Evolutionary conservation across 768 basidiomycete species (phyloP).

Genomic region (Tricholoma matsutake): DNA sequence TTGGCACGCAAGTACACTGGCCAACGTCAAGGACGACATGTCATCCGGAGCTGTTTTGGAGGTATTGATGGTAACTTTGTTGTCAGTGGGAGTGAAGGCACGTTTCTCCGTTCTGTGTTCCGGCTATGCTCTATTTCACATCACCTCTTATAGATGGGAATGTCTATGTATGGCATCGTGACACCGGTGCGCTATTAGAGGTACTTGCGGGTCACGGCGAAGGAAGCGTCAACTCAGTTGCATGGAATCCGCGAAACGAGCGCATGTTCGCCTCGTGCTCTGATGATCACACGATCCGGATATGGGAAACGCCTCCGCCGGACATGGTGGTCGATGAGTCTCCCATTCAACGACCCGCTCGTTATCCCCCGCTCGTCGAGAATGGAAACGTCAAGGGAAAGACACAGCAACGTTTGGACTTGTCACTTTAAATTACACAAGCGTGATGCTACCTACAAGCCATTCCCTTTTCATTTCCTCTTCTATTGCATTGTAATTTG

Average conservation of each 20-base stretch:
- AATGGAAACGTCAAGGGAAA: conserved; percentile 67
- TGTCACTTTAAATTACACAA: conserved; percentile 8
- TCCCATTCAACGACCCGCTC: conserved; percentile 11
- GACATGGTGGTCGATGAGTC: conserved; percentile 21
- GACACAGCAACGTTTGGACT: conserved; percentile 44
- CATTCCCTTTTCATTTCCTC: neutral
- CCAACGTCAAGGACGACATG: conserved; percentile 78
- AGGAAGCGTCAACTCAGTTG: conserved; percentile 92
- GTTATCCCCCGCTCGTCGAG: conserved; percentile 22
- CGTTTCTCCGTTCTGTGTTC: conserved; percentile 18
- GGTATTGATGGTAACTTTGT: conserved; percentile 87
- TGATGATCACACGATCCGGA: conserved; percentile 86
- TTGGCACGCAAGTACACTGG: conserved; percentile 82
- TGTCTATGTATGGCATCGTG: conserved; percentile 94
- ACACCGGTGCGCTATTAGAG: conserved; percentile 80
- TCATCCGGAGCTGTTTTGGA: conserved; percentile 93
- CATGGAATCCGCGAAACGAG: conserved; percentile 90
- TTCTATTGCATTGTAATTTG: conserved; percentile 15
- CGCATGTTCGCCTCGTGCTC: conserved; percentile 96
- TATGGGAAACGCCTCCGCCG: conserved; percentile 68
- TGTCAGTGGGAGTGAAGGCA: conserved; percentile 94
- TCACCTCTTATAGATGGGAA: conserved; percentile 63
- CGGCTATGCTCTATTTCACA: conserved; percentile 8
- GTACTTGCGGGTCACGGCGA: conserved; percentile 82
- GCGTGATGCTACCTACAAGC: neutral